Percentiles rank a stretch among this genome's conserved stretches.
phyloP scores from a whole-genome alignment of 345 rosid species.

The Crucihimalaya himalaica region DNA sequence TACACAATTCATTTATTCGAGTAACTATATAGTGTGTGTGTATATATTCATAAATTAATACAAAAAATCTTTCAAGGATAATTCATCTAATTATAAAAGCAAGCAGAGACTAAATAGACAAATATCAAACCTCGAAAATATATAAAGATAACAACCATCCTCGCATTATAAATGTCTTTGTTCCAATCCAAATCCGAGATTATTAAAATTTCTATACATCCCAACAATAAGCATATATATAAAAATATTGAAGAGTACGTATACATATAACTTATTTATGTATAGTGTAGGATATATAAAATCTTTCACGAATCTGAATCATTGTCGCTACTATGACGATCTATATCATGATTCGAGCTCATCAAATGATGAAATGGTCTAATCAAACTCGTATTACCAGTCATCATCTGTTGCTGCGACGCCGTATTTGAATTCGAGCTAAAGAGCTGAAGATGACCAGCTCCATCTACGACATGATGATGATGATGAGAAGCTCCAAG shows the following conservation, averaged over 20 bases:
- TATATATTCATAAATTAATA: slow-evolving; percentile 3
- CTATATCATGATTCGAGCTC: slow-evolving; percentile 42
- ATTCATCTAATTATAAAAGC: not conserved
- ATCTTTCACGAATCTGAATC: slow-evolving; percentile 42
- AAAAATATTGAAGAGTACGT: not conserved
- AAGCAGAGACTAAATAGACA: not conserved
- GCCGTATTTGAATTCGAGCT: slow-evolving; percentile 37
- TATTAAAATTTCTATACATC: slow-evolving; percentile 18
- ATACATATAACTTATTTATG: slow-evolving; percentile 24
- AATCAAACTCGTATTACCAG: slow-evolving; percentile 40
- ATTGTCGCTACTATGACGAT: slow-evolving; percentile 42
- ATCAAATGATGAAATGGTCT: slow-evolving; percentile 49
- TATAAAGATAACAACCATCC: not conserved
- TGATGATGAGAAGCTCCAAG: slow-evolving; percentile 39
- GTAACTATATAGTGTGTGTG: not conserved
- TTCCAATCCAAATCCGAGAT: slow-evolving; percentile 16
- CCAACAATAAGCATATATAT: slow-evolving; percentile 17
- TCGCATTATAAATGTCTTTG: slow-evolving; percentile 19
- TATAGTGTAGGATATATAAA: not conserved
- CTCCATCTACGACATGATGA: slow-evolving; percentile 33
- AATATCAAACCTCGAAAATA: slow-evolving; percentile 3
- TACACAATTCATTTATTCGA: not conserved
- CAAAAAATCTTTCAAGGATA: not conserved
- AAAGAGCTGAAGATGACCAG: slow-evolving; percentile 47
- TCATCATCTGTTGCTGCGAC: slow-evolving; percentile 46